These are phyloP conservation scores for Magnolia changhungtana DNA, from an alignment of 164 flowering plant genomes.

Conservation along the genomic window DNA sequence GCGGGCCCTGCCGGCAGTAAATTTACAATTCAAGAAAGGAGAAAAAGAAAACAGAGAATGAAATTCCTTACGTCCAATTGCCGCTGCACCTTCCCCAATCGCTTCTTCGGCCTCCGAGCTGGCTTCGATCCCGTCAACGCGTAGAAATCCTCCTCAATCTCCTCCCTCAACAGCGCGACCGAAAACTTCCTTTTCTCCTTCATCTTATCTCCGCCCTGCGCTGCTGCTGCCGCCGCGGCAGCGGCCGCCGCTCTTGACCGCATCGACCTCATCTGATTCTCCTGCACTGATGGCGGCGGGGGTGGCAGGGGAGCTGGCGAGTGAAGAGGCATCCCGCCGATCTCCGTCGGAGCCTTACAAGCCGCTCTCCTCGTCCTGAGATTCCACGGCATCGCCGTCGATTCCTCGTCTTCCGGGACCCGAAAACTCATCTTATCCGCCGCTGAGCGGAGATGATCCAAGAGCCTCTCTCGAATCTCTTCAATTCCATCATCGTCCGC, in stretches of 20 bases:
- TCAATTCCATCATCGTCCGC: constrained; percentile 42
- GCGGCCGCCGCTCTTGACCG: constrained; percentile 11
- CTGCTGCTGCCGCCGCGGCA: constrained; percentile 7
- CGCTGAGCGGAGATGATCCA: constrained; percentile 53
- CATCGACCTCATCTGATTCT: constrained; percentile 18
- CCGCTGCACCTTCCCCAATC: constrained; percentile 45
- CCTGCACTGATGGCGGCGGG: background rate
- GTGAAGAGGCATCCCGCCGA: constrained; percentile 12
- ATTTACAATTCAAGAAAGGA: background rate
- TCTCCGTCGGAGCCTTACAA: constrained; percentile 35
- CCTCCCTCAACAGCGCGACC: constrained; percentile 45
- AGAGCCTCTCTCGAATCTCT: constrained; percentile 52
- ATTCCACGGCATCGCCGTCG: constrained; percentile 57
- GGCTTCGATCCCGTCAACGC: constrained; percentile 54
- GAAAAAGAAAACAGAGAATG: background rate
- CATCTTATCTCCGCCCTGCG: constrained; percentile 3
- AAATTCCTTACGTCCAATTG: constrained; percentile 55
- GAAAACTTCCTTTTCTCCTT: constrained; percentile 43
- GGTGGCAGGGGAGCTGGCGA: constrained; percentile 12
- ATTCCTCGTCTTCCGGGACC: constrained; percentile 23
- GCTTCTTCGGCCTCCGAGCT: constrained; percentile 71
- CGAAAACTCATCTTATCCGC: constrained; percentile 49
- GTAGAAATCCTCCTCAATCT: constrained; percentile 74
- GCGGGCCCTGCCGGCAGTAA: background rate
- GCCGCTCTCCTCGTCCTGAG: constrained; percentile 67